These are phyloP conservation scores for Austroboletus olivaceoglutinosus DNA, from an alignment of 1,284 basidiomycete species.

Conservation along the genomic window DNA sequence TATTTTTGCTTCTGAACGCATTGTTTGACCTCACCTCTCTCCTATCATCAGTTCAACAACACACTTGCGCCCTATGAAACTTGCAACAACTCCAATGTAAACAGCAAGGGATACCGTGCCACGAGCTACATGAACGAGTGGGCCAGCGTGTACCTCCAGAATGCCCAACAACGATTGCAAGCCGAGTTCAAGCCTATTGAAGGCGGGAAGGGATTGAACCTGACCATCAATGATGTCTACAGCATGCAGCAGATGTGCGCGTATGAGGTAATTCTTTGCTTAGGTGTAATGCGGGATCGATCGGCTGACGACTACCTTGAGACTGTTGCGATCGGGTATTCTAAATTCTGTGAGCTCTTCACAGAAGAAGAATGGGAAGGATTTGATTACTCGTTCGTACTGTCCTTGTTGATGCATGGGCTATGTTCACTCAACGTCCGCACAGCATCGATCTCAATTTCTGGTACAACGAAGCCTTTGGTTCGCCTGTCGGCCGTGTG, in stretches of 20 bases:
- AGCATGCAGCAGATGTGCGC: constrained; percentile 78
- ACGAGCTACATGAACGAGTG: constrained; percentile 58
- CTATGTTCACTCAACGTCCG: background rate
- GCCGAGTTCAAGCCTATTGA: constrained; percentile 37
- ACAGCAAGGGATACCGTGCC: constrained; percentile 54
- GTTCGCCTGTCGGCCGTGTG: constrained; percentile 70
- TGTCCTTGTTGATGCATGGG: background rate
- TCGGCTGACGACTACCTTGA: constrained; percentile 26
- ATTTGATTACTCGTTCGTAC: constrained; percentile 75
- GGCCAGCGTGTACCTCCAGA: constrained; percentile 68
- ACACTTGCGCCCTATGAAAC: constrained; percentile 31
- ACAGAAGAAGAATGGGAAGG: constrained; percentile 88
- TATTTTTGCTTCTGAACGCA: background rate
- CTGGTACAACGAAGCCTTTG: constrained; percentile 78
- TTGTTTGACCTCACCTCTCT: too few species aligned
- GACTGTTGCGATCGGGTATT: constrained; percentile 89
- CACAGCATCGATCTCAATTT: constrained; percentile 22
- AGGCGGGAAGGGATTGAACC: constrained; percentile 59
- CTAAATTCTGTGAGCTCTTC: constrained; percentile 87
- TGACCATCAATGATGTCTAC: constrained; percentile 72
- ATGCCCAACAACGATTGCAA: constrained; percentile 63
- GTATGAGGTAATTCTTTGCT: constrained; percentile 59
- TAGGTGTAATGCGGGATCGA: too few species aligned
- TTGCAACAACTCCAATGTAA: constrained; percentile 55
- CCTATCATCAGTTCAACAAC: constrained; percentile 27